Evolutionary conservation across 805 yeast species (phyloP), one percentile per base, ranked within the genome.

Genomic region (Teunomyces pallodes): DNA sequence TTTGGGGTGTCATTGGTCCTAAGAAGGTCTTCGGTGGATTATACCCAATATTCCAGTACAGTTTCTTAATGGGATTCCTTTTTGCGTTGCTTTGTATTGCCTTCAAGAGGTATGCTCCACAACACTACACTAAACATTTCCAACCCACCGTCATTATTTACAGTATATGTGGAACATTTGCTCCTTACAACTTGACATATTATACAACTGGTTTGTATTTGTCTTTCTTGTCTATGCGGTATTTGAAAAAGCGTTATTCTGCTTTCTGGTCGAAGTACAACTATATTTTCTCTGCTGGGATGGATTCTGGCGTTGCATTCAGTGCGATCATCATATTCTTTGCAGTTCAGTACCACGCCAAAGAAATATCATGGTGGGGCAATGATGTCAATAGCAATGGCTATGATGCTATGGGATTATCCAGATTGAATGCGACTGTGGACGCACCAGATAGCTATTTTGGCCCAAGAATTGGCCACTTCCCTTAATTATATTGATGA

Each of bases 1-100:
- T 82, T 41, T 84, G 88, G 88, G 89, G 87, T 47, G 75, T 66
- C 59, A 75, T 84, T 48, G 62, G 62, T n/a, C 63, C 60, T 5
- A 62, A 61, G 58, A 65, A 59, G 47, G 69, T 66, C 2, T 67
- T 67, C 46, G 50, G 51, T 10, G 66, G 66, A 12, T 50, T 67
- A 26, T 69, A 69, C 51, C 73, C 72, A 27, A 45, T 65, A 20
- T 59, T 69, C 52, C 60, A 63, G 50, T 68, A 56, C 52, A 66
- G 69, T 41, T 68, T 69, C 59, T 58, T 69, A 51, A 62, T 69
- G 35, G 74, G 74, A 3, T 56, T 60, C 42, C 54, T 67, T 36
- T 48, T 61, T 17, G 65, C 61, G 7, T 48, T 64, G 35, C 58
- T 62, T 26, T 51, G 56, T 39, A 45, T 53, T 40, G 49, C 49